A percentile compares a stretch with the other conserved stretches of the same genome.
Evolutionary conservation across 495 filamentous ascomycete species (phyloP).

Genomic region (Tuber aestivum): DNA sequence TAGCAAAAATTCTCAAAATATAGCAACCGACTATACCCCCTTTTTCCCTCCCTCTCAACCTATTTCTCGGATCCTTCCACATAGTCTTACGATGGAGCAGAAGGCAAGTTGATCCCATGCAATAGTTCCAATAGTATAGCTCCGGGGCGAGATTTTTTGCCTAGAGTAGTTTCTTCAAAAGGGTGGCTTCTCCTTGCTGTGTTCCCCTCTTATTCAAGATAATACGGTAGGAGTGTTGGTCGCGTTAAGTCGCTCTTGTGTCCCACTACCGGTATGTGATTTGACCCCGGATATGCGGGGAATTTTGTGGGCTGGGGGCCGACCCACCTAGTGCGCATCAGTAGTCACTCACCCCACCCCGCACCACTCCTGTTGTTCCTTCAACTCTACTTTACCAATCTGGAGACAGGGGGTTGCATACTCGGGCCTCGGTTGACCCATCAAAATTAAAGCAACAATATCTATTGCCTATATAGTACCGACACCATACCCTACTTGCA

Average conservation of each 20-base stretch:
- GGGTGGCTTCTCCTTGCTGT: too few relatives aligned
- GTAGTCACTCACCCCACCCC: not conserved
- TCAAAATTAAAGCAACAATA: not conserved
- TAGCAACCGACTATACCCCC: too few relatives aligned
- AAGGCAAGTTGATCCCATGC: too few relatives aligned
- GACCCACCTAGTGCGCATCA: not conserved
- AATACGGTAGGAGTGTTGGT: not conserved
- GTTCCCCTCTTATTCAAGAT: too few relatives aligned
- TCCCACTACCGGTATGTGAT: not conserved
- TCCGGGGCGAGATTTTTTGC: too few relatives aligned
- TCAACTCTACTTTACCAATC: not conserved
- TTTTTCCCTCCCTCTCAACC: too few relatives aligned
- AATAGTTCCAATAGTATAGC: too few relatives aligned
- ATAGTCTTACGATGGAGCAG: too few relatives aligned
- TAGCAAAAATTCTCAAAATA: too few relatives aligned
- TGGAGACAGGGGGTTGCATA: not conserved
- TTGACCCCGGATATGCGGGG: not conserved
- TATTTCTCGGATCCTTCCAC: too few relatives aligned
- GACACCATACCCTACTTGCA: not conserved
- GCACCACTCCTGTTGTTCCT: not conserved
- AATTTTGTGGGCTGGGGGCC: not conserved
- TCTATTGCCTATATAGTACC: not conserved
- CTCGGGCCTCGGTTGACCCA: not conserved
- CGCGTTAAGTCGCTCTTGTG: not conserved
- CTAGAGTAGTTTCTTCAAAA: too few relatives aligned